A percentile compares a stretch with the other conserved stretches of the same genome.
Conservation (phyloP, 2,329 filamentous ascomycete genomes). For the Exophiala mesophila region DNA sequence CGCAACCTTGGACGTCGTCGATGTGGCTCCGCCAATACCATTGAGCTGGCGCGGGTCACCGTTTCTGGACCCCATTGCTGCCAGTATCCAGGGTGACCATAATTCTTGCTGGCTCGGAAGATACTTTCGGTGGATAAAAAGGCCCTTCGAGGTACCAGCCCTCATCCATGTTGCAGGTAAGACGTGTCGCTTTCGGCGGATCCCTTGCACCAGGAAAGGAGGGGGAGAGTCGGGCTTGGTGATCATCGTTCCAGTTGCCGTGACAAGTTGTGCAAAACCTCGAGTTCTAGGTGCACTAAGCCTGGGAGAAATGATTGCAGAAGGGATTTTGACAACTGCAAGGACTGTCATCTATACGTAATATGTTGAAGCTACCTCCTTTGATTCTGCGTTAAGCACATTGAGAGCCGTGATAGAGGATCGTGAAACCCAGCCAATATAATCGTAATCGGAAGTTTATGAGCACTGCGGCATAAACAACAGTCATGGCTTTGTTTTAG, state of each 20-base stretch:
- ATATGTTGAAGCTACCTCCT: background rate
- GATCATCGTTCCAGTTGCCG: slow-evolving; percentile 2
- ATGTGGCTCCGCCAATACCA: slow-evolving; percentile 64
- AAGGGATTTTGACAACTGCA: background rate
- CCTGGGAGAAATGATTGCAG: background rate
- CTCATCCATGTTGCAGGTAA: slow-evolving; percentile 38
- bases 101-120: slow-evolving; percentile 27
- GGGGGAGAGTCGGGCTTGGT: slow-evolving; percentile 1
- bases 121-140: slow-evolving; percentile 35
- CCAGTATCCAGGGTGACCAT: slow-evolving; percentile 31
- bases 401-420: background rate
- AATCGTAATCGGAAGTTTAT: background rate
- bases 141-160: slow-evolving; percentile 37
- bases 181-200: slow-evolving; percentile 1
- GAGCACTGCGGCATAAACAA: background rate
- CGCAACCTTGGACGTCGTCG: slow-evolving; percentile 65
- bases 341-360: background rate
- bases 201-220: slow-evolving; percentile 3
- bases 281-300: background rate
- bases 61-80: slow-evolving; percentile 32
- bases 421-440: background rate
- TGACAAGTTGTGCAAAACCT: background rate
- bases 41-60: slow-evolving; percentile 60
- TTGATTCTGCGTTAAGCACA: background rate
- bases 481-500: background rate